Evolutionary conservation across 164 flowering plant species (phyloP).

Genomic region (Annona squamosa): DNA sequence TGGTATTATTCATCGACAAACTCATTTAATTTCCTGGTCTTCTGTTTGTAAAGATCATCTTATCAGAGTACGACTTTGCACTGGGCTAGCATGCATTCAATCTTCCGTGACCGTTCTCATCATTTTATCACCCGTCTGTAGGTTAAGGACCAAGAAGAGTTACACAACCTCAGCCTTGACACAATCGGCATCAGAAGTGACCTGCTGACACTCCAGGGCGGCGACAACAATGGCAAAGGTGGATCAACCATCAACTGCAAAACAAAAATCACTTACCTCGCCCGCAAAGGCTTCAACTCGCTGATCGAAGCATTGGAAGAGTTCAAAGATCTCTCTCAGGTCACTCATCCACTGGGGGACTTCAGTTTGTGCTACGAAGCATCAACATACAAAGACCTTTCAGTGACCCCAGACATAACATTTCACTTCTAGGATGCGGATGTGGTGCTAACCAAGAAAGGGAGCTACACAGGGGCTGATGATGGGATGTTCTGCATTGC

Average conservation of each 20-base stretch:
- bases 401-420: neutral
- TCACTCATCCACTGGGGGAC: neutral
- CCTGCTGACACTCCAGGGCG: constrained; percentile 21
- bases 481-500: neutral
- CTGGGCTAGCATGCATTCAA: too few relatives aligned
- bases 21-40: too few relatives aligned
- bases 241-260: constrained; percentile 52
- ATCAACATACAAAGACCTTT: neutral
- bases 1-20: too few relatives aligned
- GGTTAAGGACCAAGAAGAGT: constrained; percentile 20
- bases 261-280: constrained; percentile 19
- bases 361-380: neutral
- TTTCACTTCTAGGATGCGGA: neutral
- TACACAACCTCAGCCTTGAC: constrained; percentile 31
- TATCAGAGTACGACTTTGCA: too few relatives aligned
- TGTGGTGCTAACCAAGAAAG: neutral
- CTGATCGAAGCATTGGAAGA: constrained; percentile 7
- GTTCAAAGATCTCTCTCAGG: neutral
- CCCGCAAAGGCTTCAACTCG: neutral
- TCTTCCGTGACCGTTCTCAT: constrained; percentile 10
- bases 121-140: constrained; percentile 16
- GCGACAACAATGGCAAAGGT: constrained; percentile 5
- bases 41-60: too few relatives aligned
- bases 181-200: constrained; percentile 16
- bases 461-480: neutral